Evolutionary conservation across 495 filamentous ascomycete genomes (phyloP).

Genomic region (Lasiosphaeris hirsuta): DNA sequence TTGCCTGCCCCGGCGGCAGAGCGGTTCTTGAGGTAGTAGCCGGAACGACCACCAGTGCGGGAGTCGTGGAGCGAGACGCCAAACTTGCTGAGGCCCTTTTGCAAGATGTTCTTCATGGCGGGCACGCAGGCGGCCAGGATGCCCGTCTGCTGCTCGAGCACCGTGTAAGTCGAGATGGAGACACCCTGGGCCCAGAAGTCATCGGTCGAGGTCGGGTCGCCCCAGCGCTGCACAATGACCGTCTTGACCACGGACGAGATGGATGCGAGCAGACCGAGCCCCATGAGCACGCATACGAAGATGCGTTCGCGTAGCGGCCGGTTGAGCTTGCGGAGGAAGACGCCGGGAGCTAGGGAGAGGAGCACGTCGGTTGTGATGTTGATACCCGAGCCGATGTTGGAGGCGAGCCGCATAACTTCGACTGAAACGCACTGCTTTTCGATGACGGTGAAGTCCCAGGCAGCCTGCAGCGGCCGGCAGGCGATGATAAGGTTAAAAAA

Average conservation of each 20-base stretch:
- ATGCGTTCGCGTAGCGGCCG: conserved; percentile 25
- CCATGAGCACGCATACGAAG: conserved; percentile 28
- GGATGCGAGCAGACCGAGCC: conserved; percentile 24
- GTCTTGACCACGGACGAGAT: conserved; percentile 23
- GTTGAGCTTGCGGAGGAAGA: conserved; percentile 26
- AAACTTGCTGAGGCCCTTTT: neutral
- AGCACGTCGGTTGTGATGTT: conserved; percentile 29
- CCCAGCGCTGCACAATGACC: conserved; percentile 20
- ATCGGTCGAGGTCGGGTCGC: conserved; percentile 7
- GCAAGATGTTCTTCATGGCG: conserved; percentile 6
- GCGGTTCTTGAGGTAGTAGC: conserved; percentile 10
- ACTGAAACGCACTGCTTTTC: conserved; percentile 16
- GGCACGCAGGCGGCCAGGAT: conserved; percentile 28
- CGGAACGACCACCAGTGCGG: conserved; percentile 4
- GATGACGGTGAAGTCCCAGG: conserved; percentile 17
- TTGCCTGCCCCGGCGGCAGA: neutral
- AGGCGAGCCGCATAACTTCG: conserved; percentile 16
- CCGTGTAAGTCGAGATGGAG: conserved; percentile 26
- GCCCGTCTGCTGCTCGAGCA: conserved; percentile 23
- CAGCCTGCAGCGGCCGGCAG: conserved; percentile 21
- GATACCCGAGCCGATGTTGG: conserved; percentile 19
- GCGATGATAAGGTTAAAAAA: conserved; percentile 24
- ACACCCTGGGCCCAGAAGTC: conserved; percentile 20
- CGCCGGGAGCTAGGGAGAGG: conserved; percentile 21
- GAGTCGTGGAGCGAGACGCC: conserved; percentile 20